phyloP scores from a whole-genome alignment of 2,329 filamentous ascomycete genomes.

The Zymoseptoria ardabiliae region DNA sequence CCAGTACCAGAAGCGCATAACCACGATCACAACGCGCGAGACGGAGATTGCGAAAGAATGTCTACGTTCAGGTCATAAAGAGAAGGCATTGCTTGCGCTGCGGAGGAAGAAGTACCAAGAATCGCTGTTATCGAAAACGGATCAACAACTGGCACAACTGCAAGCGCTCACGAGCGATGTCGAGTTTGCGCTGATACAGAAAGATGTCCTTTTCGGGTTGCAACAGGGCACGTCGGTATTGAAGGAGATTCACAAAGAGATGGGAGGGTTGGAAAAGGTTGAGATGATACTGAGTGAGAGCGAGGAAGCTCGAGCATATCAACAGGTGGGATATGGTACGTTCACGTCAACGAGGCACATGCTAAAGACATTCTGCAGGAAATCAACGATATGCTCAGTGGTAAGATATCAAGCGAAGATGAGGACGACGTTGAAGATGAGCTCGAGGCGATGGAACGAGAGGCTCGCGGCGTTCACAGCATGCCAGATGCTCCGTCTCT shows the following conservation, averaged over 20 bases:
- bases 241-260: conserved; percentile 86
- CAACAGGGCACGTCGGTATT: conserved; percentile 87
- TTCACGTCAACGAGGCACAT: background rate
- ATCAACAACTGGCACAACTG: conserved; percentile 86
- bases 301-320: conserved; percentile 84
- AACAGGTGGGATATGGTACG: conserved; percentile 52
- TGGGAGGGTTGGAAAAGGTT: conserved; percentile 88
- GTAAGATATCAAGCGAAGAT: conserved; percentile 84
- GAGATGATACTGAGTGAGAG: conserved; percentile 93
- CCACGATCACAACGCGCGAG: conserved; percentile 76
- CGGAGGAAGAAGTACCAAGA: conserved; percentile 97
- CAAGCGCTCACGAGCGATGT: conserved; percentile 82
- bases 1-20: conserved; percentile 89
- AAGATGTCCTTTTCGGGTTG: conserved; percentile 87
- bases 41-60: conserved; percentile 79
- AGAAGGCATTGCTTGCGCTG: conserved; percentile 75
- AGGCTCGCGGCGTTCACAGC: conserved; percentile 37
- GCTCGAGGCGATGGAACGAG: conserved; percentile 68
- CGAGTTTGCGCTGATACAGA: conserved; percentile 94
- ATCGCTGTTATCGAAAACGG: conserved; percentile 77
- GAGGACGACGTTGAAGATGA: conserved; percentile 98
- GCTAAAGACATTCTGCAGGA: conserved; percentile 50
- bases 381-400: conserved; percentile 82
- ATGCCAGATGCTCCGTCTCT: conserved; percentile 36
- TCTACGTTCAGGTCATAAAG: conserved; percentile 70